These are phyloP conservation scores for Crithidia bombi DNA, from an alignment of 208 protist genomes.

Conservation along the genomic window DNA sequence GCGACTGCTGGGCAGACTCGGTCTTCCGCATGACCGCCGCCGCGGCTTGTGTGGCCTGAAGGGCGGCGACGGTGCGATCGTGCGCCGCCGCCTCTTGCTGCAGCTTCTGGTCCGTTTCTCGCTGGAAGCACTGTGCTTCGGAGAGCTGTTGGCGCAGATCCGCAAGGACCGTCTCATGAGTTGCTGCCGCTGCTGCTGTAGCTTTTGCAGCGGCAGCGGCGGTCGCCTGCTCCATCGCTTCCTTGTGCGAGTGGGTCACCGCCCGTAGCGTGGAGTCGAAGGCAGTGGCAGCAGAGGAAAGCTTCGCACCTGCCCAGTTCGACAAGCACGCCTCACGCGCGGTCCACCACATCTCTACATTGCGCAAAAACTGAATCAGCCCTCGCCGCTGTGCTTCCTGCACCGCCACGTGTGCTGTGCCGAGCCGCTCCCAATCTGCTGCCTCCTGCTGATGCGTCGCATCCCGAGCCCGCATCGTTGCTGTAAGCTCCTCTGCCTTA, in stretches of 20 bases:
- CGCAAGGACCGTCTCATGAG: neutral
- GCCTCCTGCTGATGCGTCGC: neutral
- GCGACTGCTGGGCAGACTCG: neutral
- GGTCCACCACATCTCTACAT: neutral
- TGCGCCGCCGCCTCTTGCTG: slow-evolving; percentile 18
- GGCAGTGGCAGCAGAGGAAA: neutral
- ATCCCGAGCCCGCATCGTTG: neutral
- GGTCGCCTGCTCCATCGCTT: neutral
- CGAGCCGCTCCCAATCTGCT: neutral
- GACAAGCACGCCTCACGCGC: neutral
- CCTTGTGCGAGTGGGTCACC: neutral
- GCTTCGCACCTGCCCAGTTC: neutral
- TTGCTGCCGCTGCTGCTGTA: neutral
- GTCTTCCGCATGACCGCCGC: neutral
- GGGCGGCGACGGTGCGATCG: slow-evolving; percentile 4
- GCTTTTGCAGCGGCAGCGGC: neutral
- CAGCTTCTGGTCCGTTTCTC: neutral
- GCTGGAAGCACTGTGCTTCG: neutral
- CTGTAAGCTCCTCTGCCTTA: neutral
- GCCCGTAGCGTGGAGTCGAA: neutral
- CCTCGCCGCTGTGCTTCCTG: neutral
- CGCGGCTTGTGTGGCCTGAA: slow-evolving; percentile 16
- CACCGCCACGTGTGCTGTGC: neutral
- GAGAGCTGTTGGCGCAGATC: neutral
- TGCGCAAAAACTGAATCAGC: neutral